Evolutionary conservation across 2,329 filamentous ascomycete species (phyloP).

Genomic region (Chaetomium olivaceum): DNA sequence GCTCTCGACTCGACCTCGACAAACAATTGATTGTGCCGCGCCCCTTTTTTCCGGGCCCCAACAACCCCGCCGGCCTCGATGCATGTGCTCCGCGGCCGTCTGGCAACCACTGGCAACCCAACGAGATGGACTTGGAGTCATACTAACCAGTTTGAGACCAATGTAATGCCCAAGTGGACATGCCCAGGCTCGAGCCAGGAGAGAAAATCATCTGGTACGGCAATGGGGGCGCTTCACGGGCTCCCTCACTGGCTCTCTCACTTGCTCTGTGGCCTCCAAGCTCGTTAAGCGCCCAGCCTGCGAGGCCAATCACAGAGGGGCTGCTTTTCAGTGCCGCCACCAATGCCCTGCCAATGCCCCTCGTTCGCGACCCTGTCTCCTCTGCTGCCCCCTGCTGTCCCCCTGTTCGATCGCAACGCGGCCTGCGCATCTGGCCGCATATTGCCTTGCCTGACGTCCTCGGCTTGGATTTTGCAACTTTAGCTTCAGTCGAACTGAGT

Average conservation of each 20-base stretch:
- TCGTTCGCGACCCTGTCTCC: neutral
- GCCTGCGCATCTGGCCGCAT: constrained; percentile 37
- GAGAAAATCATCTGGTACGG: constrained; percentile 24
- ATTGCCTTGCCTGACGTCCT: constrained; percentile 30
- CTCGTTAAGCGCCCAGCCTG: constrained; percentile 32
- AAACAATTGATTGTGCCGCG: neutral
- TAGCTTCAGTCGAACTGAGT: constrained; percentile 16
- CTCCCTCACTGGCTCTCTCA: constrained; percentile 30
- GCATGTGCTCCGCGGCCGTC: constrained; percentile 1
- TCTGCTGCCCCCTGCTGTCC: constrained; percentile 20
- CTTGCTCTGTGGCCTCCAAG: constrained; percentile 24
- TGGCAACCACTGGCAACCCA: constrained; percentile 1
- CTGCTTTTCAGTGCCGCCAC: constrained; percentile 24
- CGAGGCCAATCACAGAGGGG: constrained; percentile 33
- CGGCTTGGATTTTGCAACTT: constrained; percentile 5
- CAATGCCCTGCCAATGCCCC: constrained; percentile 19
- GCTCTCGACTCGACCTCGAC: neutral
- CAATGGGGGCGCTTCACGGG: constrained; percentile 26
- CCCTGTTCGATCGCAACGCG: constrained; percentile 28
- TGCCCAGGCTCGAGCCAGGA: neutral
- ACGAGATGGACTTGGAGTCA: constrained; percentile 3
- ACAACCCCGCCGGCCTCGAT: neutral
- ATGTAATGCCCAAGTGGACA: constrained; percentile 9
- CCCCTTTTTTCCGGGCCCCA: neutral
- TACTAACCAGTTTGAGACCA: constrained; percentile 10